Evolutionary conservation across 306 rosid species (phyloP), one percentile per base, ranked within the genome.

Genomic region (Rubus idaeus): DNA sequence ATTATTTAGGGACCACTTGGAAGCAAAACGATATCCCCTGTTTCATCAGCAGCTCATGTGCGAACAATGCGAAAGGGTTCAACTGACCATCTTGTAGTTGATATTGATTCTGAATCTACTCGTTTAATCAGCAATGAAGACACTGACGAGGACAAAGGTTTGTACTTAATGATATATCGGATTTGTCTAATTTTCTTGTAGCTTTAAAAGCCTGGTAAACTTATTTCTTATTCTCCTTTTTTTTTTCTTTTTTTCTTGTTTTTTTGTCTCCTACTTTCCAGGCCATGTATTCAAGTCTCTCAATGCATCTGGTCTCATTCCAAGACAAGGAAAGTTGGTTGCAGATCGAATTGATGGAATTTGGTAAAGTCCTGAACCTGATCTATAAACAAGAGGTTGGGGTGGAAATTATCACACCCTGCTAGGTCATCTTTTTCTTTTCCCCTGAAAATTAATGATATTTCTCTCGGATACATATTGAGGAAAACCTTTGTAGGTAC

Each of bases 341-440:
- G 98, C 99, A 50, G 99, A 96, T 80, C 92, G 96, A 63, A 70
- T 96, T 65, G 99, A 96, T 86, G 98, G 99, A 89, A 80, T 92
- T 77, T 96, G 99, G 99, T 96, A 96, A 68, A 41, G 71, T 71
- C 73, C 47, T 68, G 14, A 61, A 17, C 69, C 16, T 45, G 8
- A 14, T 56, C 5, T 7, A 55, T 12, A 56, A 42, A 21, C 4
- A 72, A 72, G 40, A 41, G 40, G 40, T 20, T 72, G 5, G 52
- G 60, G 76, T 14, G 46, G 41, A 63, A 21, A 53, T 6, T 57
- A 40, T 41, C 67, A 73, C 10, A 41, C 17, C 53, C 37, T 42
- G 39, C 55, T 12, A n/a, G 2, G 20, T 6, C 10, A 16, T 72
- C 5, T 16, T n/a, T 39, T 71, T 51, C 10, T 16, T 23, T 17